These are phyloP conservation scores for Leonotis leonurus DNA, from an alignment of 257 asterid genomes.

Conservation along the genomic window DNA sequence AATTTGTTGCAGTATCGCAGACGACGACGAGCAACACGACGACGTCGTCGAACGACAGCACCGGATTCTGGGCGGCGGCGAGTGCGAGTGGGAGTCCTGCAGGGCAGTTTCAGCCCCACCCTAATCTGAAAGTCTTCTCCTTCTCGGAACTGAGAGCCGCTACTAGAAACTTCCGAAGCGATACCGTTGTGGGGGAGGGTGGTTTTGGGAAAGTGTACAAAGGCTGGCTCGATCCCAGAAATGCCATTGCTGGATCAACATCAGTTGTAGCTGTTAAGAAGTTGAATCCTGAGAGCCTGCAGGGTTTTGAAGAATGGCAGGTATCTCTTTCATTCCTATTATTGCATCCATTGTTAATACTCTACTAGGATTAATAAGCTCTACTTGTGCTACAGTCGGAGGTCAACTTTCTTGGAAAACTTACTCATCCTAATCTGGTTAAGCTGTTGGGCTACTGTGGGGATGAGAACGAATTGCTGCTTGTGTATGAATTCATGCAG, in stretches of 20 bases:
- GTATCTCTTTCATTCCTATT: constrained; percentile 8
- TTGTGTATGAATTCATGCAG: constrained; percentile 79
- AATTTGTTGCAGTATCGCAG: constrained; percentile 12
- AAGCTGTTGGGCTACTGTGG: constrained; percentile 72
- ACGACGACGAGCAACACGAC: constrained; percentile 20
- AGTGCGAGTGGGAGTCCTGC: constrained; percentile 9
- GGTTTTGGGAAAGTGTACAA: constrained; percentile 65
- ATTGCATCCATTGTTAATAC: neutral
- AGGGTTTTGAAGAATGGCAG: constrained; percentile 84
- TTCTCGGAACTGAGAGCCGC: constrained; percentile 30
- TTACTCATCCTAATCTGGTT: constrained; percentile 77
- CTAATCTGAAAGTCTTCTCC: constrained; percentile 29
- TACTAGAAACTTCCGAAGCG: constrained; percentile 36
- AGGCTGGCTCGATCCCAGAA: constrained; percentile 64
- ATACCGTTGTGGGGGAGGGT: constrained; percentile 36
- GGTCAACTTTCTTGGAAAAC: constrained; percentile 73
- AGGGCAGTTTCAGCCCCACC: constrained; percentile 42
- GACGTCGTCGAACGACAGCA: constrained; percentile 19
- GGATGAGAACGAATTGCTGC: constrained; percentile 67
- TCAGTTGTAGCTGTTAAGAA: constrained; percentile 72
- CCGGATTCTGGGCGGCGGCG: constrained; percentile 27
- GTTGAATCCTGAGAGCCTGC: constrained; percentile 60
- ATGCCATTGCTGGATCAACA: constrained; percentile 3
- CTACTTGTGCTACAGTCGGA: constrained; percentile 46
- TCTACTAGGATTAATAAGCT: too few relatives aligned